Evolutionary conservation across 2,329 filamentous ascomycete genomes (phyloP).

Genomic region (Torrubiella hemipterigena): DNA sequence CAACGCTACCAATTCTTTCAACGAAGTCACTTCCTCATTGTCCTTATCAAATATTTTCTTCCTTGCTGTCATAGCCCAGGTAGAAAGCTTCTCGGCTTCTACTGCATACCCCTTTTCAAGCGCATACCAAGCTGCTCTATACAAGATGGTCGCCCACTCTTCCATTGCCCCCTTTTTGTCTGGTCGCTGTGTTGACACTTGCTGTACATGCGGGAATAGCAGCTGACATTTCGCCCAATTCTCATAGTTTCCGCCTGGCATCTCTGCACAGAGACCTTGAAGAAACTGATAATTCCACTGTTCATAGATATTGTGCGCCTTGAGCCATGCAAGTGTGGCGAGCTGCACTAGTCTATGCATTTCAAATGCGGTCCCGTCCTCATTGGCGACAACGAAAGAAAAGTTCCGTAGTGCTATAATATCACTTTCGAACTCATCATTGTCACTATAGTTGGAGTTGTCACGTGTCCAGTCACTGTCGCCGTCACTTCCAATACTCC

Average conservation of each 20-base stretch:
- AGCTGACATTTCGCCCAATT: conserved; percentile 10
- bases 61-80: conserved; percentile 8
- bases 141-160: conserved; percentile 9
- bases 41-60: conserved; percentile 6
- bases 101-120: conserved; percentile 6
- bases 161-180: conserved; percentile 5
- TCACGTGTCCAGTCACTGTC: conserved; percentile 5
- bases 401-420: conserved; percentile 16
- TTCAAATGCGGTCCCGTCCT: too few relatives aligned
- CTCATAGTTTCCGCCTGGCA: conserved; percentile 11
- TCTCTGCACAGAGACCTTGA: conserved; percentile 7
- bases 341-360: too few relatives aligned
- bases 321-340: too few relatives aligned
- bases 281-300: too few relatives aligned
- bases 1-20: conserved; percentile 5
- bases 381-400: conserved; percentile 15
- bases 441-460: conserved; percentile 4
- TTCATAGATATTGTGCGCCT: too few relatives aligned
- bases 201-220: conserved; percentile 11
- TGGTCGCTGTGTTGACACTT: conserved; percentile 7
- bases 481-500: conserved; percentile 4
- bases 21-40: conserved; percentile 3
- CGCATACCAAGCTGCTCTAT: conserved; percentile 11
- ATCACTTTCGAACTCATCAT: too few relatives aligned
- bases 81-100: conserved; percentile 6